Evolutionary conservation across 148 eudicot genomes (phyloP).

Genomic region (Heliamphora exappendiculata): DNA sequence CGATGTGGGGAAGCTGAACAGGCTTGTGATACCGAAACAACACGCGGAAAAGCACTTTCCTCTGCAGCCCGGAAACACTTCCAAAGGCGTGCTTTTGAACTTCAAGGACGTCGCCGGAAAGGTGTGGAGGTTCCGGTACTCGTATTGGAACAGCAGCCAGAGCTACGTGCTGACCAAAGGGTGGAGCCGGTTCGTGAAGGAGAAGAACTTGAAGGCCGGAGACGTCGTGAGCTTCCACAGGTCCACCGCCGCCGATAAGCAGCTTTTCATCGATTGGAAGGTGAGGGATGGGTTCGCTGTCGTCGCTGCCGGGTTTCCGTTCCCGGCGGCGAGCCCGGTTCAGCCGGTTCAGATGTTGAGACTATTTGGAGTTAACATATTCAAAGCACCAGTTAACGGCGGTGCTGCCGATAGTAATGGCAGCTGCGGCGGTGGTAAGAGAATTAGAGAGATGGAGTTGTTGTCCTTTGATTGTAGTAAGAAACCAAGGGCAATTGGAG

Average conservation of each 20-base stretch:
- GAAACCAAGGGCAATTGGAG: constrained; percentile 33
- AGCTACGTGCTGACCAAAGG: constrained; percentile 84
- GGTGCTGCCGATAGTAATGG: neutral
- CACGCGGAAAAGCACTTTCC: constrained; percentile 92
- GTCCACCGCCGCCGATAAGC: constrained; percentile 51
- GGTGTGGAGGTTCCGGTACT: constrained; percentile 83
- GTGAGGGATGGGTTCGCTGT: constrained; percentile 8
- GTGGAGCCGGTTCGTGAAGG: constrained; percentile 90
- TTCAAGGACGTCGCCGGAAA: constrained; percentile 59
- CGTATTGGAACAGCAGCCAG: constrained; percentile 92
- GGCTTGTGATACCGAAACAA: constrained; percentile 80
- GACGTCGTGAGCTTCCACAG: constrained; percentile 57
- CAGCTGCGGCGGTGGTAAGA: constrained; percentile 27
- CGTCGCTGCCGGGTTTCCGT: neutral
- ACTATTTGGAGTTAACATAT: constrained; percentile 81
- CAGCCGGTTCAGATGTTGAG: constrained; percentile 43
- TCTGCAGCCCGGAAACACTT: constrained; percentile 24
- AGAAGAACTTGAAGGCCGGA: constrained; percentile 64
- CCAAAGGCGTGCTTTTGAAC: constrained; percentile 62
- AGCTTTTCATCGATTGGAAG: constrained; percentile 67
- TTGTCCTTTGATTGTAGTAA: constrained; percentile 24
- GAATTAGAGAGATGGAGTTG: constrained; percentile 32
- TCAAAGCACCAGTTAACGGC: constrained; percentile 15
- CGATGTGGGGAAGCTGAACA: constrained; percentile 77
- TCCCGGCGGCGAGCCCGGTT: too few relatives aligned